Base-by-base conservation (phyloP, 2,329 filamentous ascomycete genomes). In the Penicillium hesseltinei region DNA sequence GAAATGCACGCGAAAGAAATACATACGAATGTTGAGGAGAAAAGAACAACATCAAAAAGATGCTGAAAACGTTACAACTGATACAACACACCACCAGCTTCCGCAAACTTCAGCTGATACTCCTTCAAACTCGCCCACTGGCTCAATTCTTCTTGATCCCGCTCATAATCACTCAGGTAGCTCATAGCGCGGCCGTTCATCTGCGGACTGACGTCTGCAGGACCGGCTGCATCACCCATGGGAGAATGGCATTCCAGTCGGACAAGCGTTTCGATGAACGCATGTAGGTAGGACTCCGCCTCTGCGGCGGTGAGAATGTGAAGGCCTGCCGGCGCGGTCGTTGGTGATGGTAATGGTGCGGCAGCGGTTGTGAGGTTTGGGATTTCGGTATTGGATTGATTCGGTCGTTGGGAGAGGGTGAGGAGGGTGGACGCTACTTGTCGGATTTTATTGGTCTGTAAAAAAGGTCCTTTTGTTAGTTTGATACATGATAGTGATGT, bases 351-450 rank as follows among this genome's bases (percentile, higher is more conserved):
- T 82, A 53, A 79, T 80, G 1, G 93, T 80, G 45, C 58, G 25
- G 67, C 65, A 40, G 69, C 17, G 17, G 39, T 27, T 51, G 5
- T 63, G 60, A 31, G 67, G 64, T 3, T 43, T 21, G 62, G 50
- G 15, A 57, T 50, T 38, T 58, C 48, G 13, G 59, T 44, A 25
- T 56, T 46, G 10, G 58, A 35, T 42, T 47, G 79, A 66, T 83
- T 83, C 27, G 80, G 75, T 42, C 80, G 75, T 48, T 80, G 78
- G 2, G 84, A 82, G 1, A 81, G 78, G 60, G 89, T 86, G 48
- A 95, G 82, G 8, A 96, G 81, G 0, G 91, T 94, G 29, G 88
- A 88, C 1, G 91, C 91, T 39, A 96, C 88, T 69, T 90, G 88
- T 10, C 91, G 88, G 64, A 96, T 90, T 78, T 96, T 95, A 77